These are phyloP conservation scores for Venturia effusa DNA, from an alignment of 2,329 filamentous ascomycete genomes.

Conservation along the genomic window DNA sequence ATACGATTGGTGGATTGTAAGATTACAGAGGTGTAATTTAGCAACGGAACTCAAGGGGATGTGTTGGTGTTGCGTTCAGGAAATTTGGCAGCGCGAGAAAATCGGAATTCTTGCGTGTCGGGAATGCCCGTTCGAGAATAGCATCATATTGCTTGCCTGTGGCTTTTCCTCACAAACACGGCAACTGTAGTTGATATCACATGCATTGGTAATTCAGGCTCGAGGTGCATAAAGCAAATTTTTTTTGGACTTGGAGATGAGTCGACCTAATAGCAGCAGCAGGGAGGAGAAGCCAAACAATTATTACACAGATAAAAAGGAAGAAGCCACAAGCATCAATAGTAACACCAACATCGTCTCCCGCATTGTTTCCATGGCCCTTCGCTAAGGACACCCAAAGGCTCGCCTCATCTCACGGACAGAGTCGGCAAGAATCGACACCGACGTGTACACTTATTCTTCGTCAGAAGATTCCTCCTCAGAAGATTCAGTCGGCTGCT, in stretches of 20 bases:
- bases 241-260: background rate
- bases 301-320: background rate
- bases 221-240: background rate
- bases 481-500: slow-evolving; percentile 69
- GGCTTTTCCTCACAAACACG: too few species aligned
- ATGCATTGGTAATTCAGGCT: too few species aligned
- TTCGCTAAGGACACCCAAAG: background rate
- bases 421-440: background rate
- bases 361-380: background rate
- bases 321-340: background rate
- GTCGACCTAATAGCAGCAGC: background rate
- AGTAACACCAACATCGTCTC: background rate
- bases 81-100: too few species aligned
- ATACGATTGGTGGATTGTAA: too few species aligned
- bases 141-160: too few species aligned
- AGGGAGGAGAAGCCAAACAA: background rate
- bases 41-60: too few species aligned
- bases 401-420: background rate
- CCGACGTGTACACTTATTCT: background rate
- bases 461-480: slow-evolving; percentile 37
- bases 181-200: too few species aligned
- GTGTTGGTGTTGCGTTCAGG: too few species aligned
- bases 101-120: too few species aligned
- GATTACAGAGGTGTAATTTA: too few species aligned
- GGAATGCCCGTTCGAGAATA: too few species aligned